phyloP scores from a whole-genome alignment of 1,284 basidiomycete species.

The Acaromyces ingoldii region DNA sequence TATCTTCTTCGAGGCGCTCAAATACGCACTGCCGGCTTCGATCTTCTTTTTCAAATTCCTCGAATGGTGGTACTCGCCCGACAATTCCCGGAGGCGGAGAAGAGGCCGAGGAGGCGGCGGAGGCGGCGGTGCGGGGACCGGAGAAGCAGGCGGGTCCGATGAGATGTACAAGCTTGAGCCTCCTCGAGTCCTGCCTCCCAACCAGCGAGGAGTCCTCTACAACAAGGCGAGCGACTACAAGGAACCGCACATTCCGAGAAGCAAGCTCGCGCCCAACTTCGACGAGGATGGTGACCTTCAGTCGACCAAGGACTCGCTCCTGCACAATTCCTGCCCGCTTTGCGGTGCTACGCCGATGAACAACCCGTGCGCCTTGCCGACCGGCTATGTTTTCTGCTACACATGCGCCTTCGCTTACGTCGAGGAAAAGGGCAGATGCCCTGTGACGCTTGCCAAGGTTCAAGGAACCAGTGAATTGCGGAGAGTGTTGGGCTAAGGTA shows the following conservation, averaged over 20 bases:
- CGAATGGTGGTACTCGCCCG: slow-evolving; percentile 98
- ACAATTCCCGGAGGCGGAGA: slow-evolving; percentile 61
- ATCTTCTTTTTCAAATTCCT: slow-evolving; percentile 96
- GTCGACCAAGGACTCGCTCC: slow-evolving; percentile 14
- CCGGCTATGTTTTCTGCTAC: slow-evolving; percentile 94
- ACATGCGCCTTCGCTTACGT: slow-evolving; percentile 82
- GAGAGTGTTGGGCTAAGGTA: slow-evolving; percentile 68
- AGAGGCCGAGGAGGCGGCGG: slow-evolving; percentile 54
- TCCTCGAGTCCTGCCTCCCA: slow-evolving; percentile 18
- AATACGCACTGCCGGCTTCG: slow-evolving; percentile 77
- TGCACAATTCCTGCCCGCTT: slow-evolving; percentile 77
- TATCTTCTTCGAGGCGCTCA: slow-evolving; percentile 55
- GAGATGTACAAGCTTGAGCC: slow-evolving; percentile 13
- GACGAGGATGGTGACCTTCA: not conserved
- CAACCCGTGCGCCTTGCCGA: slow-evolving; percentile 85
- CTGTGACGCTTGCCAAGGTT: slow-evolving; percentile 73
- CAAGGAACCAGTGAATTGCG: slow-evolving; percentile 64
- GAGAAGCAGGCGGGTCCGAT: slow-evolving; percentile 1
- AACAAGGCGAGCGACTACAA: slow-evolving; percentile 2
- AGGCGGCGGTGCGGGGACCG: slow-evolving; percentile 5
- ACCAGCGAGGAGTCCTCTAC: slow-evolving; percentile 15
- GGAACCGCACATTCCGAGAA: slow-evolving; percentile 15
- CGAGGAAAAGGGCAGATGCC: slow-evolving; percentile 71
- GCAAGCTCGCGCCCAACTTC: slow-evolving; percentile 31
- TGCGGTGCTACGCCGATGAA: slow-evolving; percentile 66